These are phyloP conservation scores for Teratosphaeria epicoccoides DNA, from an alignment of 2,329 filamentous ascomycete genomes.

Conservation along the genomic window DNA sequence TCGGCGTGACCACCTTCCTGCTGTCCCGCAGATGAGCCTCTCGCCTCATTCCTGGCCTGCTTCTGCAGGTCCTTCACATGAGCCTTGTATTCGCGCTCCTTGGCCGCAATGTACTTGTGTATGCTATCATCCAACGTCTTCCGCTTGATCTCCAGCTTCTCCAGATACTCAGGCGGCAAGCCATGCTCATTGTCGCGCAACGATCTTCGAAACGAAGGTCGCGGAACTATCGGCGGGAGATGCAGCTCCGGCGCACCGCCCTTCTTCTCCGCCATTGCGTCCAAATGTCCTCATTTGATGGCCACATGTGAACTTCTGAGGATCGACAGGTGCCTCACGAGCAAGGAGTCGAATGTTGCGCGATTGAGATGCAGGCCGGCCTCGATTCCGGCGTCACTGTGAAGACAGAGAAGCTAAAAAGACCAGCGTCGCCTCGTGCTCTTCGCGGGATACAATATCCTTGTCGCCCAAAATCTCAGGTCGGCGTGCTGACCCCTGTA, in stretches of 20 bases:
- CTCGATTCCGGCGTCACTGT: not conserved
- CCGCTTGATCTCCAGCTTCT: slow-evolving; percentile 26
- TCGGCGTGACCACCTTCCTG: not conserved
- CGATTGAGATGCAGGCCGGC: not conserved
- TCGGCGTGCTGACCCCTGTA: not conserved
- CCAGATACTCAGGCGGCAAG: slow-evolving; percentile 22
- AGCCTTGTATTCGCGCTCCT: slow-evolving; percentile 28
- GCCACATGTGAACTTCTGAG: not conserved
- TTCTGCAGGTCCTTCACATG: slow-evolving; percentile 25
- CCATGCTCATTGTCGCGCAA: slow-evolving; percentile 10
- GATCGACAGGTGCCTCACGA: not conserved
- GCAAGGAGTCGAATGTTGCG: not conserved
- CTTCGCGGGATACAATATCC: not conserved
- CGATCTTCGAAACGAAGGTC: slow-evolving; percentile 12
- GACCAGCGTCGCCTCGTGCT: not conserved
- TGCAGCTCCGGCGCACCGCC: not conserved
- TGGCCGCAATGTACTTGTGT: slow-evolving; percentile 28
- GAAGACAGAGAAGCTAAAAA: not conserved
- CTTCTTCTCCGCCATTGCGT: slow-evolving; percentile 6
- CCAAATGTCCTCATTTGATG: not conserved
- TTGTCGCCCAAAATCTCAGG: not conserved
- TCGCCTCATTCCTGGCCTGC: slow-evolving; percentile 4
- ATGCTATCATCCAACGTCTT: slow-evolving; percentile 28
- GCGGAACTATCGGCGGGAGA: slow-evolving; percentile 3
- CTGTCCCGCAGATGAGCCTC: not conserved